phyloP scores from a whole-genome alignment of 2,329 filamentous ascomycete species.

The Aureobasidium sp. region DNA sequence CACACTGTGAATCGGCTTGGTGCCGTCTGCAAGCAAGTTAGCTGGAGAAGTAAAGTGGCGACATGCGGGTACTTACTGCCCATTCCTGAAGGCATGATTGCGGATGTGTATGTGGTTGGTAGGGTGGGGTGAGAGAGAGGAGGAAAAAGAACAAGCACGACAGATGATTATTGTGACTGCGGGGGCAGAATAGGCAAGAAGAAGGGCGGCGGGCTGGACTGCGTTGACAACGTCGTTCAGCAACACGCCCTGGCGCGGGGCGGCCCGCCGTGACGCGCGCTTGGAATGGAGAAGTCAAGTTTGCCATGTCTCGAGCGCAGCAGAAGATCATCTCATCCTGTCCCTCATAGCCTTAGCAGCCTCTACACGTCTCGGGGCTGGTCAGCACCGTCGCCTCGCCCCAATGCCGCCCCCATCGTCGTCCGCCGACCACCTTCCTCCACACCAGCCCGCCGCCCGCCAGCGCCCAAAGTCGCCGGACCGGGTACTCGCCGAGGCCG shows the following conservation, averaged over 20 bases:
- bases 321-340: not conserved
- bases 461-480: slow-evolving; percentile 31
- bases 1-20: slow-evolving; percentile 45
- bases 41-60: not conserved
- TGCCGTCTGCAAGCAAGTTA: slow-evolving; percentile 35
- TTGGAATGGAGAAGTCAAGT: slow-evolving; percentile 3
- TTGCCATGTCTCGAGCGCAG: not conserved
- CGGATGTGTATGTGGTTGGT: slow-evolving; percentile 8
- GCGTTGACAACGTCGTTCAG: not conserved
- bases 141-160: not conserved
- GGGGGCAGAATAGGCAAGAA: not conserved
- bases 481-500: slow-evolving; percentile 46
- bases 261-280: not conserved
- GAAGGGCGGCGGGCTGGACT: no score
- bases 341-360: not conserved
- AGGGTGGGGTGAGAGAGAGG: not conserved
- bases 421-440: slow-evolving; percentile 23
- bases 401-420: slow-evolving; percentile 16
- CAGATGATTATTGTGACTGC: not conserved
- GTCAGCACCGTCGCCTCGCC: not conserved
- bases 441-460: slow-evolving; percentile 36
- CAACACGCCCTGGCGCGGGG: not conserved
- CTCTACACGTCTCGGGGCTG: not conserved
- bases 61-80: slow-evolving; percentile 34
- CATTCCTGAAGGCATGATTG: slow-evolving; percentile 45